Evolutionary conservation across 345 rosid species (phyloP).

Genomic region (Lepidium africanum): DNA sequence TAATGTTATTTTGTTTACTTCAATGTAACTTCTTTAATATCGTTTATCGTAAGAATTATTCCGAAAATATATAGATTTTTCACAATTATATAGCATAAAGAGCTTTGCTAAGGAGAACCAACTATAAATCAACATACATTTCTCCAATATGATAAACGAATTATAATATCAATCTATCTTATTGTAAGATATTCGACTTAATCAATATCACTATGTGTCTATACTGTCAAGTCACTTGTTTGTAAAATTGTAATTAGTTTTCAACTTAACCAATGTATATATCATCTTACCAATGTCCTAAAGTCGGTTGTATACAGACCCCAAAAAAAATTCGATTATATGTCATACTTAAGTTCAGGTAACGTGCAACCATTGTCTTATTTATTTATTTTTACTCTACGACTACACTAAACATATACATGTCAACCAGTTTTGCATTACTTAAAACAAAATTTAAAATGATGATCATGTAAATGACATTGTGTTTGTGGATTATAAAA

Average conservation of each 20-base stretch:
- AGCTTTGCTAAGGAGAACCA: conserved; percentile 5
- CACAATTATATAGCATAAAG: neutral
- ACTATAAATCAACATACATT: neutral
- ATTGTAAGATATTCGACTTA: conserved; percentile 12
- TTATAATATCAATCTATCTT: neutral
- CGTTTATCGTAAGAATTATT: neutral
- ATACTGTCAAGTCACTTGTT: neutral
- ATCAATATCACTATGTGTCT: neutral
- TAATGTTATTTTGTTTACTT: neutral
- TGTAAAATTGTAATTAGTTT: neutral
- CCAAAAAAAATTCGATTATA: too few relatives aligned
- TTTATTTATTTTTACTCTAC: too few relatives aligned
- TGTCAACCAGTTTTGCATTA: too few relatives aligned
- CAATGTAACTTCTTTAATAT: neutral
- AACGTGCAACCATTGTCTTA: too few relatives aligned
- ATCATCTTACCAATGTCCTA: too few relatives aligned
- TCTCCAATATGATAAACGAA: neutral
- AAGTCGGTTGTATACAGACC: too few relatives aligned
- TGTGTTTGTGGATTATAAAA: too few relatives aligned
- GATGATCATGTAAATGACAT: too few relatives aligned
- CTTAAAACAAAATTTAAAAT: too few relatives aligned
- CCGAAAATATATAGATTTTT: neutral
- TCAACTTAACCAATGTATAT: too few relatives aligned
- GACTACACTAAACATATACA: too few relatives aligned
- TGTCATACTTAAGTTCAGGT: too few relatives aligned